Conservation (phyloP, 208 protist species). For the Leishmania mexicana region DNA sequence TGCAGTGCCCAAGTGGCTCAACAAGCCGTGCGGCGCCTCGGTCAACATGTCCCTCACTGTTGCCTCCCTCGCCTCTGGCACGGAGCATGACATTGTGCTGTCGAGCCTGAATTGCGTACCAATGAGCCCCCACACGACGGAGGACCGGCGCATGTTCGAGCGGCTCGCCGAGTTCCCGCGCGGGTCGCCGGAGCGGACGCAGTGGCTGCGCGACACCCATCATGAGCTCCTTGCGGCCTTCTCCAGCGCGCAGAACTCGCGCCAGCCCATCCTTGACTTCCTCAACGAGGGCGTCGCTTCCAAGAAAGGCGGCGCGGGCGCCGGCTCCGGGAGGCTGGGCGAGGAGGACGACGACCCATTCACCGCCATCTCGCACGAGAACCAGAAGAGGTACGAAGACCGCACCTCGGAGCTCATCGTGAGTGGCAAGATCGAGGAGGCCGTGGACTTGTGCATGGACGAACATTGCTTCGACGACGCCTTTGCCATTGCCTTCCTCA, state of each 20-base stretch:
- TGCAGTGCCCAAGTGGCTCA: constrained; percentile 56
- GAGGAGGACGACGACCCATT: constrained; percentile 73
- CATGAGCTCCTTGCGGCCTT: constrained; percentile 67
- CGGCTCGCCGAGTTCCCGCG: constrained; percentile 33
- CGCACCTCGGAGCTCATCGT: constrained; percentile 59
- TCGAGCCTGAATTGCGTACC: constrained; percentile 13
- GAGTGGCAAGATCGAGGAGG: constrained; percentile 65
- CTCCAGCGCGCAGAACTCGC: constrained; percentile 48
- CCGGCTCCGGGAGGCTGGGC: constrained; percentile 6
- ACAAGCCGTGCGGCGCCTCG: constrained; percentile 65
- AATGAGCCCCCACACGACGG: constrained; percentile 36
- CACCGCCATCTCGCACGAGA: constrained; percentile 55
- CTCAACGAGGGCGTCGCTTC: constrained; percentile 28
- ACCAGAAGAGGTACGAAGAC: constrained; percentile 69
- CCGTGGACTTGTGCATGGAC: constrained; percentile 76
- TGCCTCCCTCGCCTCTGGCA: constrained; percentile 43
- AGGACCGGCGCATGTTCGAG: constrained; percentile 31
- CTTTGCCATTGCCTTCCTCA: constrained; percentile 74
- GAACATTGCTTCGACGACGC: constrained; percentile 72
- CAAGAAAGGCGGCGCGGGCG: constrained; percentile 1
- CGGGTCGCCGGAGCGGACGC: constrained; percentile 51
- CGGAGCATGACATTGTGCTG: constrained; percentile 41
- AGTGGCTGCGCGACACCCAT: constrained; percentile 58
- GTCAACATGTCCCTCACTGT: constrained; percentile 62
- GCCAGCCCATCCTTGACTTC: constrained; percentile 70